These are phyloP conservation scores for Debaryomyces tyrocola DNA, from an alignment of 805 yeast species.

Conservation along the genomic window DNA sequence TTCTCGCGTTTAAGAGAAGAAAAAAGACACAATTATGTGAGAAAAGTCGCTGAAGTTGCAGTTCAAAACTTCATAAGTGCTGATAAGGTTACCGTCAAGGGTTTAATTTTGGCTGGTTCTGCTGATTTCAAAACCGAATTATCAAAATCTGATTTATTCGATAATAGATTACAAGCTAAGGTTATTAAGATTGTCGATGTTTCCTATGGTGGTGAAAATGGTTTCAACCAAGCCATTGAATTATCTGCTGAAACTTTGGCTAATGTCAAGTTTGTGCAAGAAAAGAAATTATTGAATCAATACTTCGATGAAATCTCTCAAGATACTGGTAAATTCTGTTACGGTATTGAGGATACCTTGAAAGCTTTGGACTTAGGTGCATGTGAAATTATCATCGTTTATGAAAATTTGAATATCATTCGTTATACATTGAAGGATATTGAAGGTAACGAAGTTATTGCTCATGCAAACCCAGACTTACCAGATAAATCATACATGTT, in stretches of 20 bases:
- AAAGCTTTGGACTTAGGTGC: constrained; percentile 97
- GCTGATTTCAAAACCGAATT: constrained; percentile 98
- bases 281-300: constrained; percentile 86
- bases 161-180: constrained; percentile 81
- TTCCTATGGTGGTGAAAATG: constrained; percentile 99
- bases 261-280: constrained; percentile 97
- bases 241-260: constrained; percentile 95
- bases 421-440: constrained; percentile 83
- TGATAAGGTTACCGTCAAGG: constrained; percentile 93
- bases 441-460: constrained; percentile 75
- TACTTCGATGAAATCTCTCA: constrained; percentile 97
- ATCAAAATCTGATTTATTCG: constrained; percentile 90
- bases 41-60: constrained; percentile 98
- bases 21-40: constrained; percentile 96
- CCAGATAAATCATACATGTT: constrained; percentile 73
- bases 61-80: constrained; percentile 94
- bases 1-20: constrained; percentile 98
- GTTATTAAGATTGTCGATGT: constrained; percentile 92
- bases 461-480: constrained; percentile 69
- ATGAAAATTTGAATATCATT: constrained; percentile 83
- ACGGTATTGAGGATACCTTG: constrained; percentile 93
- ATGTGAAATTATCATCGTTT: constrained; percentile 87
- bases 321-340: constrained; percentile 96
- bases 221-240: constrained; percentile 98
- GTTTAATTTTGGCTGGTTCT: constrained; percentile 95